Evolutionary conservation across 495 filamentous ascomycete genomes (phyloP), one percentile per base, ranked within the genome.

Genomic region (Penicillium antarcticum): DNA sequence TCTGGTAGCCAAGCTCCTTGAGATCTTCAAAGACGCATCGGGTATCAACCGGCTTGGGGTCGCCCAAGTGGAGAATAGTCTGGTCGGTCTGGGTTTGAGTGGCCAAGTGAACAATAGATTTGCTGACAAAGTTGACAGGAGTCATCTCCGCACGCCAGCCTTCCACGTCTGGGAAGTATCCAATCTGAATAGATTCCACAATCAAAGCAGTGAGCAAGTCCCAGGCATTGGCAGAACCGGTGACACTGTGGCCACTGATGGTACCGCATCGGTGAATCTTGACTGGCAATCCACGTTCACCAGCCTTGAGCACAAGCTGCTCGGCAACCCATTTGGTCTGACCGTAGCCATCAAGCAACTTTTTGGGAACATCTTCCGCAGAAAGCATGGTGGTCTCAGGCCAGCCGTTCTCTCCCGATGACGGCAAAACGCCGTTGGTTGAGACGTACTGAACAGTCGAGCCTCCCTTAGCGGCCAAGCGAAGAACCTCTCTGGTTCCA

Each of bases 61-160:
- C 83, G 8, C 85, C 84, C 0, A 88, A 67, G 52, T 88, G 85
- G 69, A 84, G 84, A 16, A 87, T 64, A 0, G 69, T 73, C 51
- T 83, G 80, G 13, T 79, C 68, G 9, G 70, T 67, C 11, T 79
- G 61, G 1, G 68, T 76, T 36, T 84, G 72, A 11, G 80, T 77
- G 33, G 77, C 71, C 40, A 87, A 76, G 34, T 82, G 76, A 26
- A 85, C 60, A 48, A 88, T 86, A 0, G 81, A 76, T 53, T 80
- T 80, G 64, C 80, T 84, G 46, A 87, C 80, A 46, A 86, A 86
- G 64, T 88, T 84, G 2, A 85, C 85, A 0, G 85, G 85, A 2
- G 85, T 87, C 83, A 87, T 87, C 66, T 88, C 85, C 0, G 82
- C 82, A 23, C 80, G 78, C 84, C 85, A 87, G 44, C 81, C 83